Percentiles rank a stretch among this genome's conserved stretches.
Evolutionary conservation across 139 green algal species (phyloP).

Genomic region (Chlorella sp.): DNA sequence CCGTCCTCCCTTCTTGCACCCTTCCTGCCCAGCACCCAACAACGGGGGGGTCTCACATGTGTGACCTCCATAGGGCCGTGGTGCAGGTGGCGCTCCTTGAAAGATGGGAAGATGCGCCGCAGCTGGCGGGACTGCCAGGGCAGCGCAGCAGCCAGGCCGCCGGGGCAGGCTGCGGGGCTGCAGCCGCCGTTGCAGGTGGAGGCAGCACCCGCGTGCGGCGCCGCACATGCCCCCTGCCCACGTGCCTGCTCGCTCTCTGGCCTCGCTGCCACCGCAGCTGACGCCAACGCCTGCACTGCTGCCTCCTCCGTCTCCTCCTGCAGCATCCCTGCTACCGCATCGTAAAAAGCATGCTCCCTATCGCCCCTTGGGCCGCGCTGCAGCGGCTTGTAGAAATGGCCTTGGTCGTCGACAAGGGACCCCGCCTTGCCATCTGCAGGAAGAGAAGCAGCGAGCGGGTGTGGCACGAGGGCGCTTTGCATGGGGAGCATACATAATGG

Average conservation of each 20-base stretch:
- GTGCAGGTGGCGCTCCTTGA: background rate
- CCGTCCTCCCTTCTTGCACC: background rate
- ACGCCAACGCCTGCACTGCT: no score
- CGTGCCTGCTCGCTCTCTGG: background rate
- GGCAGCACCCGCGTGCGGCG: background rate
- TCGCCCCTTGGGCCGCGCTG: conserved; percentile 62
- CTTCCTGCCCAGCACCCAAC: background rate
- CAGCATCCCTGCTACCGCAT: conserved; percentile 30
- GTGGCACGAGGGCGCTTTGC: background rate
- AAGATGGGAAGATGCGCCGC: conserved; percentile 22
- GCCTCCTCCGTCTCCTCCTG: conserved; percentile 23
- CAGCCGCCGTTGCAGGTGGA: background rate
- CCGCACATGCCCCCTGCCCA: background rate
- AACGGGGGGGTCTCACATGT: background rate
- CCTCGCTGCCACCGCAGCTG: background rate
- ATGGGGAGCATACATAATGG: background rate
- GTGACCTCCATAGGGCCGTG: background rate
- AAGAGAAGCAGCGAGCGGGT: background rate
- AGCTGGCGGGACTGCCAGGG: conserved; percentile 11
- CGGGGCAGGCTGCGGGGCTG: background rate
- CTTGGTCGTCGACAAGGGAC: conserved; percentile 68
- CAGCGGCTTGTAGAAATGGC: conserved; percentile 80
- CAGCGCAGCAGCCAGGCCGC: background rate
- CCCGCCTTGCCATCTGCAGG: conserved; percentile 70
- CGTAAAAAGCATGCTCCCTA: conserved; percentile 67